These are phyloP conservation scores for Colletotrichum liaoningense DNA, from an alignment of 2,329 filamentous ascomycete genomes.

Conservation along the genomic window DNA sequence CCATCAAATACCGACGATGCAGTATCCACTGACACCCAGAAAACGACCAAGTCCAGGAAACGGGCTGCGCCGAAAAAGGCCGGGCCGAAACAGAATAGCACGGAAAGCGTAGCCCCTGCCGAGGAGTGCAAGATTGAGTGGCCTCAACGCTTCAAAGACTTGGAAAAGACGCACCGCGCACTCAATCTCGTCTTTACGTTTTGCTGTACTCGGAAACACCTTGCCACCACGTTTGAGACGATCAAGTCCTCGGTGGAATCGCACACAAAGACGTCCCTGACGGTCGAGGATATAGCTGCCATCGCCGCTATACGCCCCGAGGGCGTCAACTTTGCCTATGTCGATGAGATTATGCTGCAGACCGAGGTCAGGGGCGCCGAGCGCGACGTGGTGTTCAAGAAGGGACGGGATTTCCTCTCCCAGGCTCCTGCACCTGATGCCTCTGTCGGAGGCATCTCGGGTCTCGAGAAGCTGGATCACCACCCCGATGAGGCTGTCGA, in stretches of 20 bases:
- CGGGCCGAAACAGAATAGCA: conserved; percentile 22
- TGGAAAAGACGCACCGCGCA: conserved; percentile 83
- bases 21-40: background rate
- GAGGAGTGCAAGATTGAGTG: conserved; percentile 64
- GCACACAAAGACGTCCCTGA: conserved; percentile 78
- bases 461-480: conserved; percentile 54
- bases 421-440: conserved; percentile 64
- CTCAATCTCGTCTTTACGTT: conserved; percentile 96
- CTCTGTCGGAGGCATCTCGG: conserved; percentile 68
- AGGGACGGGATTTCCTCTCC: conserved; percentile 62
- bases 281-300: conserved; percentile 82
- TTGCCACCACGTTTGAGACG: conserved; percentile 91
- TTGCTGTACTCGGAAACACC: conserved; percentile 90
- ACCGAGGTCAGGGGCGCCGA: conserved; percentile 79
- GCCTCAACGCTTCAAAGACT: conserved; percentile 78
- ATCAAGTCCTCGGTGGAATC: conserved; percentile 87
- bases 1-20: background rate
- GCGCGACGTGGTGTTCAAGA: conserved; percentile 73
- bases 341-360: conserved; percentile 86
- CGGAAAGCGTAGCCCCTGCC: conserved; percentile 25
- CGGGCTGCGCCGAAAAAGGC: conserved; percentile 31
- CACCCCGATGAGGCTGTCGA: conserved; percentile 43
- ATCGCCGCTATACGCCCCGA: conserved; percentile 83
- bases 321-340: conserved; percentile 85
- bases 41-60: conserved; percentile 12